Evolutionary conservation across 805 yeast genomes (phyloP).

Genomic region (Phaffomyces antillensis): DNA sequence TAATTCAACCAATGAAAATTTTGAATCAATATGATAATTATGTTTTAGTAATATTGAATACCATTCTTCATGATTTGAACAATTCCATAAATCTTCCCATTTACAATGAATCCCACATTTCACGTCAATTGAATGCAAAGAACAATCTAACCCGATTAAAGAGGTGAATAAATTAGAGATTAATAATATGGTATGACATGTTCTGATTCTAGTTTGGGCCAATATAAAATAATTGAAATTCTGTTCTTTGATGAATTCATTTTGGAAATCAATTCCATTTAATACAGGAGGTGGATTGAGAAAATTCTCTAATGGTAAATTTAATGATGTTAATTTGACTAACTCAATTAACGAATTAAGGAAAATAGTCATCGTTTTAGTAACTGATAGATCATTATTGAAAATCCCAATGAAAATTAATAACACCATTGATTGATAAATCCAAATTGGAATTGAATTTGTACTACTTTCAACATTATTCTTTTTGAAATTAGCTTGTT

Average conservation of each 20-base stretch:
- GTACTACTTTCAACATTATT: constrained; percentile 2
- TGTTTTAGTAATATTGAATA: constrained; percentile 28
- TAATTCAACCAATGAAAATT: constrained; percentile 46
- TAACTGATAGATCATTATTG: constrained; percentile 58
- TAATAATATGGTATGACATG: constrained; percentile 58
- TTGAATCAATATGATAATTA: constrained; percentile 41
- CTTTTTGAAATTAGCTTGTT: constrained; percentile 18
- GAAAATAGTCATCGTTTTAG: constrained; percentile 72
- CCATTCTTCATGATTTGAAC: constrained; percentile 49
- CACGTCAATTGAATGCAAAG: constrained; percentile 40
- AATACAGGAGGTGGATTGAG: constrained; percentile 33
- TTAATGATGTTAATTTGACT: constrained; percentile 66
- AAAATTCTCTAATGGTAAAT: constrained; percentile 46
- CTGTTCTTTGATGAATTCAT: constrained; percentile 22
- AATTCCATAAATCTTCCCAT: constrained; percentile 53
- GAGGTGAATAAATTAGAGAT: constrained; percentile 51
- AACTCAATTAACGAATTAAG: constrained; percentile 73
- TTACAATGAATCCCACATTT: constrained; percentile 61
- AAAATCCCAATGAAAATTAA: constrained; percentile 81
- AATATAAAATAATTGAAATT: constrained; percentile 47
- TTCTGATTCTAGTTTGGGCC: constrained; percentile 72
- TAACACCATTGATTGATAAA: constrained; percentile 75
- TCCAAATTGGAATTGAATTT: constrained; percentile 74
- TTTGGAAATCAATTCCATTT: constrained; percentile 23
- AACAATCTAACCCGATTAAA: constrained; percentile 36